Conservation (phyloP, 306 rosid genomes). For the Prunus dulcis region DNA sequence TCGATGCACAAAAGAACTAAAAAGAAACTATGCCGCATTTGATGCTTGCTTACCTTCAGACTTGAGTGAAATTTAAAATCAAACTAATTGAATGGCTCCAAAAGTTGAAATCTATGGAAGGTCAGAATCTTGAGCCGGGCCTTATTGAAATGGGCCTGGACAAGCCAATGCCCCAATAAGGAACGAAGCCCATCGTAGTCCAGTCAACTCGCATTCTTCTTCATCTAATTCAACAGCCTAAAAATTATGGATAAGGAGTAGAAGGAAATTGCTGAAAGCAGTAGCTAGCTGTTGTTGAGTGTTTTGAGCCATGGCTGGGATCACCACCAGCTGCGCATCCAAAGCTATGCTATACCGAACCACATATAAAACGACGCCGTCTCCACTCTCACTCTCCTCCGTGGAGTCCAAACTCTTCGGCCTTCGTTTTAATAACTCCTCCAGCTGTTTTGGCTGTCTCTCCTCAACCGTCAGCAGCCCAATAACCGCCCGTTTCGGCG, state of each 20-base stretch:
- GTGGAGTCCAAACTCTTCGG: slow-evolving; percentile 56
- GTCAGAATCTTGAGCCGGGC: neutral
- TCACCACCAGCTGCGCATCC: slow-evolving; percentile 52
- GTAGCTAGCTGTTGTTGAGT: neutral
- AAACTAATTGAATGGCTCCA: no score
- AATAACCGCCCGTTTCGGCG: slow-evolving; percentile 54
- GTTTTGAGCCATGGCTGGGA: slow-evolving; percentile 65
- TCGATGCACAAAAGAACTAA: no score
- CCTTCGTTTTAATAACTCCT: slow-evolving; percentile 23
- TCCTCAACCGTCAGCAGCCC: slow-evolving; percentile 21
- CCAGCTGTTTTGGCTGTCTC: slow-evolving; percentile 21
- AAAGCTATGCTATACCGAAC: slow-evolving; percentile 30
- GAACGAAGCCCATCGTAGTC: neutral
- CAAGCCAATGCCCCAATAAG: neutral
- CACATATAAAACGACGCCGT: slow-evolving; percentile 26
- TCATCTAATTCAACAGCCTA: neutral
- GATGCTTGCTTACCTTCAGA: no score
- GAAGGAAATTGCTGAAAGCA: neutral
- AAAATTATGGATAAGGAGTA: slow-evolving; percentile 31
- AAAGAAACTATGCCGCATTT: no score
- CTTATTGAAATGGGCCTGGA: neutral
- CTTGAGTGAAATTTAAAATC: neutral
- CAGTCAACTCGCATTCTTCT: neutral
- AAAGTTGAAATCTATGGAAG: neutral
- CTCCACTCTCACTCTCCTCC: slow-evolving; percentile 27